phyloP scores from a whole-genome alignment of 495 filamentous ascomycete genomes.

The Penicillium pulvis region DNA sequence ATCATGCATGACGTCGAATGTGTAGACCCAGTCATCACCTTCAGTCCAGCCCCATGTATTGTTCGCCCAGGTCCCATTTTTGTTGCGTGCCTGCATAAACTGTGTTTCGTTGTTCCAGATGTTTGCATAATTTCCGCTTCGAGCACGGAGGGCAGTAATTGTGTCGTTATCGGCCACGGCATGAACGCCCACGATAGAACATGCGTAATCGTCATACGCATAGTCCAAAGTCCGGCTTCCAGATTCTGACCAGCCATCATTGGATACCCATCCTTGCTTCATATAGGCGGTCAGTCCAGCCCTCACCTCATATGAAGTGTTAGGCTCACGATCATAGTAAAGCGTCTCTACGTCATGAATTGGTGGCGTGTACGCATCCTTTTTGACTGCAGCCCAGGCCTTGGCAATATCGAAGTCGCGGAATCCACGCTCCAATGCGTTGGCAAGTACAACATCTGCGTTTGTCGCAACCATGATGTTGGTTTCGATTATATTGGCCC shows the following conservation, averaged over 20 bases:
- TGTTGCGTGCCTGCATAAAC: constrained; percentile 34
- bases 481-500: constrained; percentile 31
- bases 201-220: constrained; percentile 31
- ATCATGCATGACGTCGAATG: constrained; percentile 34
- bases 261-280: constrained; percentile 31
- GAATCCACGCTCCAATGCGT: constrained; percentile 30
- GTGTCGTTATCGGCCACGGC: constrained; percentile 13
- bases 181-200: constrained; percentile 23
- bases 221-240: constrained; percentile 32
- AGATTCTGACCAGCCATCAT: constrained; percentile 32
- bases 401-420: constrained; percentile 22
- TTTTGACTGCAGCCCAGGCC: constrained; percentile 27
- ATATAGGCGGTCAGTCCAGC: constrained; percentile 31
- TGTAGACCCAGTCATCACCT: constrained; percentile 34
- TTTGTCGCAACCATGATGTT: constrained; percentile 38
- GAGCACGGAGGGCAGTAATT: constrained; percentile 12
- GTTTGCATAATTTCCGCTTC: constrained; percentile 25
- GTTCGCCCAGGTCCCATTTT: constrained; percentile 29
- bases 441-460: constrained; percentile 29
- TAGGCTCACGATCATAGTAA: constrained; percentile 31
- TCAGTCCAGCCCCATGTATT: constrained; percentile 32
- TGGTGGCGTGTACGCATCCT: constrained; percentile 29
- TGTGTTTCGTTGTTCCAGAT: constrained; percentile 33
- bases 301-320: constrained; percentile 26
- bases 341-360: constrained; percentile 22